Percentiles rank a stretch among this genome's conserved stretches.
Conservation (phyloP, 176 grass and related monocot genomes). For the Saccharum spontaneum region DNA sequence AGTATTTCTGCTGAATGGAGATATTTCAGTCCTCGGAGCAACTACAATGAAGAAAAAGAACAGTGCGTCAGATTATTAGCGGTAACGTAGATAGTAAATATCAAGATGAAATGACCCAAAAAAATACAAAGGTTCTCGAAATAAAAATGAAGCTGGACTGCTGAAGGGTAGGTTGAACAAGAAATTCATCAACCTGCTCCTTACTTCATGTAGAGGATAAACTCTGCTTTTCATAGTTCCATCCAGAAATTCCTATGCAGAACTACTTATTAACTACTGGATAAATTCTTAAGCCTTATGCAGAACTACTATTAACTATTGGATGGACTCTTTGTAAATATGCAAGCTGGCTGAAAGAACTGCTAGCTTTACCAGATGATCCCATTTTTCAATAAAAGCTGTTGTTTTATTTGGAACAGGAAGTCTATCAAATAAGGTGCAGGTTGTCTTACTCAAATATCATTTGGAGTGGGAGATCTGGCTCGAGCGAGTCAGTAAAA, state of each 20-base stretch:
- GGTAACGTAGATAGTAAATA: background rate
- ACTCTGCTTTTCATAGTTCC: background rate
- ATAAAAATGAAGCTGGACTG: constrained; percentile 12
- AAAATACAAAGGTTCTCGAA: background rate
- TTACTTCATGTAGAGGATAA: constrained; percentile 16
- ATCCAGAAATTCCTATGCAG: background rate
- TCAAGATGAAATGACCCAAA: background rate
- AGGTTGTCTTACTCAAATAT: constrained; percentile 23
- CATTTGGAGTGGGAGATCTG: constrained; percentile 11
- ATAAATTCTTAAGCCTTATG: background rate
- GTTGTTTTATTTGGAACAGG: constrained; percentile 17
- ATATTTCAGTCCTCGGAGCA: constrained; percentile 57
- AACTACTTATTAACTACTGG: background rate
- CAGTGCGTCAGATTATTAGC: constrained; percentile 2
- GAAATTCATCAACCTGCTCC: background rate
- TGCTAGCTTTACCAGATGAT: background rate
- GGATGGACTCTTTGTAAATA: constrained; percentile 1
- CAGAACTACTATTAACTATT: background rate
- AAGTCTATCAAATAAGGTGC: background rate
- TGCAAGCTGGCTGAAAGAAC: background rate
- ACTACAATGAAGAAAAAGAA: constrained; percentile 33
- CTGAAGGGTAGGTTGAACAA: background rate
- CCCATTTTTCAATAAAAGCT: background rate
- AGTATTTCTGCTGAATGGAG: constrained; percentile 70
- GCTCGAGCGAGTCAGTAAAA: background rate